Evolutionary conservation across 2,329 filamentous ascomycete species (phyloP).

Genomic region (Raffaelea albimanens): DNA sequence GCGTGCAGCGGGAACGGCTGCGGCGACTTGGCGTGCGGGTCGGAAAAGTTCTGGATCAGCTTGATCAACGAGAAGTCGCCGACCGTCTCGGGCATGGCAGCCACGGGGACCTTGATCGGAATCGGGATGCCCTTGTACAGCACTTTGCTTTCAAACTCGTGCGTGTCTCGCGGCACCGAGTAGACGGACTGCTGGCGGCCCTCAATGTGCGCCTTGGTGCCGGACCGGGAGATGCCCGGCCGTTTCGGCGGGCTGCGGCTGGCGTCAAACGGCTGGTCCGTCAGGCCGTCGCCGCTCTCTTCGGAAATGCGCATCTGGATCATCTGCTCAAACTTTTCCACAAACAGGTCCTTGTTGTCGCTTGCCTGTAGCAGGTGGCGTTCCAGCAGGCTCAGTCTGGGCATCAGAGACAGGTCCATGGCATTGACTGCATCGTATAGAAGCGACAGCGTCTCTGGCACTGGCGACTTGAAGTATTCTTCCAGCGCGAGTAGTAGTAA

Average conservation of each 20-base stretch:
- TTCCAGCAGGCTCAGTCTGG: slow-evolving; percentile 73
- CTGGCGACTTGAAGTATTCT: slow-evolving; percentile 91
- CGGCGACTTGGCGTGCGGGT: slow-evolving; percentile 69
- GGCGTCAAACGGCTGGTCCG: slow-evolving; percentile 35
- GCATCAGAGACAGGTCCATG: slow-evolving; percentile 95
- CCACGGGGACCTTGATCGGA: slow-evolving; percentile 90
- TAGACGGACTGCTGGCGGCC: slow-evolving; percentile 58
- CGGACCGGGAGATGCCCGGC: slow-evolving; percentile 46
- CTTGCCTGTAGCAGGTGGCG: slow-evolving; percentile 78
- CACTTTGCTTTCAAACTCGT: slow-evolving; percentile 93
- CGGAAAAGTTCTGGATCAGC: slow-evolving; percentile 88
- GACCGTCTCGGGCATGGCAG: slow-evolving; percentile 88
- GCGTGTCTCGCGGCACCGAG: slow-evolving; percentile 80
- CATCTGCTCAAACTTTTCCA: slow-evolving; percentile 96
- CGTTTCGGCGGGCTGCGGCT: slow-evolving; percentile 36
- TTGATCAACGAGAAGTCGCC: slow-evolving; percentile 97
- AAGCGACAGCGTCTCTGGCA: slow-evolving; percentile 75
- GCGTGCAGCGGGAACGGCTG: slow-evolving; percentile 81
- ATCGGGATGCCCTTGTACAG: slow-evolving; percentile 95
- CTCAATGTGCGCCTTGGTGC: slow-evolving; percentile 53
- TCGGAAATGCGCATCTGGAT: slow-evolving; percentile 71
- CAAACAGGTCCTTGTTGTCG: slow-evolving; percentile 91
- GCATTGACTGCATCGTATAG: slow-evolving; percentile 89
- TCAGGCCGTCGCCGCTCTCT: slow-evolving; percentile 31
- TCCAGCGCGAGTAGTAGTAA: slow-evolving; percentile 83